phyloP scores from a whole-genome alignment of 306 rosid genomes.

The Abrus precatorius region DNA sequence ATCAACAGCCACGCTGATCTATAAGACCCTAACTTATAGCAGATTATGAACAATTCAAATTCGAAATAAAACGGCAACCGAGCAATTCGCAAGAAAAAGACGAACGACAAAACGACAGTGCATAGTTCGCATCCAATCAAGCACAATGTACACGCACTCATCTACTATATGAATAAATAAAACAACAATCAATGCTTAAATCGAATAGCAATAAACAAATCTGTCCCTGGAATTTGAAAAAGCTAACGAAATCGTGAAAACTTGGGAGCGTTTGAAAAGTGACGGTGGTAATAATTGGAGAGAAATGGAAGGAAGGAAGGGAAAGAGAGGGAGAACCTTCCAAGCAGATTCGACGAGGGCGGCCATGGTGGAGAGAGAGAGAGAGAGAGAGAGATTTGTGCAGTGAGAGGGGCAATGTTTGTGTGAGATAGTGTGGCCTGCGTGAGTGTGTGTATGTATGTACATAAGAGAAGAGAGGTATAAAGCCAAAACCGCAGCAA shows the following conservation, averaged over 20 bases:
- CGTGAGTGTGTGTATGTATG: background rate
- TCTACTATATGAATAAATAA: background rate
- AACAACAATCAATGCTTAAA: background rate
- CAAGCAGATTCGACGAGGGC: conserved; percentile 76
- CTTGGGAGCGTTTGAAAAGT: background rate
- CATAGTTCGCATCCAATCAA: conserved; percentile 15
- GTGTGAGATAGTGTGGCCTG: conserved; percentile 1
- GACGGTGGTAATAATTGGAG: background rate
- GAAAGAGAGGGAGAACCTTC: conserved; percentile 61
- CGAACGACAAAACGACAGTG: background rate
- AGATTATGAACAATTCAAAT: conserved; percentile 16
- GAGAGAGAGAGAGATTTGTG: conserved; percentile 20
- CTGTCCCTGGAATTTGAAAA: background rate
- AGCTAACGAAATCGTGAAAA: background rate
- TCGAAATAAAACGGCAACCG: background rate
- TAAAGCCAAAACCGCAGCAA: conserved; percentile 27
- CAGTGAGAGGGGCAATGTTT: background rate
- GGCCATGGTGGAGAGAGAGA: conserved; percentile 52
- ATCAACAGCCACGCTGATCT: conserved; percentile 30
- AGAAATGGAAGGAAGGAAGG: background rate
- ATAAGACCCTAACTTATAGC: background rate
- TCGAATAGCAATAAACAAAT: conserved; percentile 1
- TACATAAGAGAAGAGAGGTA: background rate
- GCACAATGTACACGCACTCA: background rate
- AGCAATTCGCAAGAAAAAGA: conserved; percentile 1